Percentiles rank a stretch among this genome's conserved stretches.
Evolutionary conservation across 495 filamentous ascomycete genomes (phyloP).

Genomic region (Xylaria scruposa): DNA sequence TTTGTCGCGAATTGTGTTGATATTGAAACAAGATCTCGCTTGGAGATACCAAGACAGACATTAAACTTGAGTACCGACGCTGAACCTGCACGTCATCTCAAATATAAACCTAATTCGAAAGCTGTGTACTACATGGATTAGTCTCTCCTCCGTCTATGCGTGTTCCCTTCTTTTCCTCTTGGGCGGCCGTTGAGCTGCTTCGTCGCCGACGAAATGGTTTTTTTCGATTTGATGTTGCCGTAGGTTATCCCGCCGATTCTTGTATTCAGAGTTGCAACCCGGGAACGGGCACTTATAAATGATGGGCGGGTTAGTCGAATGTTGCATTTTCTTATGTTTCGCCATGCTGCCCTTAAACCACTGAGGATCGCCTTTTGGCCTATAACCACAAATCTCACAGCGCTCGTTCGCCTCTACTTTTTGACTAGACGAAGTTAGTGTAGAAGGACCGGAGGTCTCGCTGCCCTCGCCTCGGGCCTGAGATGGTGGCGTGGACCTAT

Average conservation of each 20-base stretch:
- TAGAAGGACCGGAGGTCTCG: conserved; percentile 20
- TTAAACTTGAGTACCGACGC: conserved; percentile 10
- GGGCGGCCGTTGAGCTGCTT: conserved; percentile 46
- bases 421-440: conserved; percentile 30
- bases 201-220: conserved; percentile 51
- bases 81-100: conserved; percentile 15
- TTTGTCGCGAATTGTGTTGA: not conserved
- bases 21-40: not conserved
- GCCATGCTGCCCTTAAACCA: conserved; percentile 62
- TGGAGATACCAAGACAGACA: not conserved
- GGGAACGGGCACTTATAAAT: conserved; percentile 57
- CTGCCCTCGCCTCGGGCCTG: conserved; percentile 20
- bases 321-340: conserved; percentile 58
- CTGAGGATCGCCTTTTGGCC: conserved; percentile 57
- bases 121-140: conserved; percentile 7
- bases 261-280: conserved; percentile 56
- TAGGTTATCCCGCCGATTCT: conserved; percentile 57
- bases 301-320: conserved; percentile 48
- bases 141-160: conserved; percentile 6
- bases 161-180: conserved; percentile 50
- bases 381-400: conserved; percentile 58
- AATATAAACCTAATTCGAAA: conserved; percentile 1
- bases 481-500: conserved; percentile 28
- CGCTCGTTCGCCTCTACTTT: conserved; percentile 48
- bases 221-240: conserved; percentile 59